Percentiles rank a stretch among this genome's conserved stretches.
Evolutionary conservation across 352 stramenopile species (phyloP).

Genomic region (Pythium rhizo-oryzae): DNA sequence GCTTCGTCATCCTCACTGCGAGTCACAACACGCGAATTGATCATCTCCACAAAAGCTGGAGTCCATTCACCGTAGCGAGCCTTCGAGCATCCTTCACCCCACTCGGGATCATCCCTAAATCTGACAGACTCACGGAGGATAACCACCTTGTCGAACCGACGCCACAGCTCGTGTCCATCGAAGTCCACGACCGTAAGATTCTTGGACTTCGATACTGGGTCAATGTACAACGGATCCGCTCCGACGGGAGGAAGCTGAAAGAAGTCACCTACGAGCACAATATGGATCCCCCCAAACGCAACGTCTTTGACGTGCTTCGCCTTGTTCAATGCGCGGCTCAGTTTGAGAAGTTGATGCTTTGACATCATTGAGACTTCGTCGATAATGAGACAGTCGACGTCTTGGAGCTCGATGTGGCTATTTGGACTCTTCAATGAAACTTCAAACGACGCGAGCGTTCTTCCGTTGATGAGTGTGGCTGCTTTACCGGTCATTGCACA

Average conservation of each 20-base stretch:
- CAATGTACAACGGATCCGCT: not conserved
- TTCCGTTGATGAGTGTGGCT: constrained; percentile 20
- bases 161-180: constrained; percentile 13
- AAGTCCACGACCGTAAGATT: not conserved
- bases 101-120: constrained; percentile 31
- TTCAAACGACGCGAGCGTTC: constrained; percentile 17
- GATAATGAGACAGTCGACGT: constrained; percentile 25
- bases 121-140: constrained; percentile 24
- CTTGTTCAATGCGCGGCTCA: constrained; percentile 1
- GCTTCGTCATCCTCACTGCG: no score
- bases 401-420: constrained; percentile 9
- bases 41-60: constrained; percentile 21
- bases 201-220: not conserved
- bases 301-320: constrained; percentile 3
- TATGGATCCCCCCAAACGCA: constrained; percentile 10
- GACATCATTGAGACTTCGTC: constrained; percentile 34
- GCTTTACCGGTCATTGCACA: constrained; percentile 24
- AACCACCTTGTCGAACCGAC: constrained; percentile 19
- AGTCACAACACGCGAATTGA: constrained; percentile 26
- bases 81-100: constrained; percentile 30
- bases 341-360: constrained; percentile 12
- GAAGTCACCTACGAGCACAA: constrained; percentile 11
- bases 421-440: not conserved
- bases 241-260: constrained; percentile 5
- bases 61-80: constrained; percentile 26